Evolutionary conservation across 139 green algal genomes (phyloP), one percentile per base, ranked within the genome.

Genomic region (Chlorella sp.): DNA sequence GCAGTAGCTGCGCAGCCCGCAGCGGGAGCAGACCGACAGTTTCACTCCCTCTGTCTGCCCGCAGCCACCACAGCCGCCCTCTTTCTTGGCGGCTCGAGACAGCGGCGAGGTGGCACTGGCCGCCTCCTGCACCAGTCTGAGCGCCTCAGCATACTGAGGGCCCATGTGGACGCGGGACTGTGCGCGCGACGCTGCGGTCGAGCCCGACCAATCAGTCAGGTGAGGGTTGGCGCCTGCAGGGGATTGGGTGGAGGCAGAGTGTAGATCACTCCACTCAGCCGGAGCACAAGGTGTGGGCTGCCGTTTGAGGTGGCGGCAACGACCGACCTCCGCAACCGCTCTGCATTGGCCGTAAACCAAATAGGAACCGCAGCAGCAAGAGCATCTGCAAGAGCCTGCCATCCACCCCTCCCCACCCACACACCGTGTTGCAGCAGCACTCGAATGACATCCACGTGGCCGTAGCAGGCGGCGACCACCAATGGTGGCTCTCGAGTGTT

Each of bases 1-100:
- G 36, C 67, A 73, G 67, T 73, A 73, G 67, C 67, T 73, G 67
- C 67, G 67, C 67, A 73, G 67, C 8, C 17, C 67, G 67, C 67
- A 73, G 34, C 67, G 67, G 16, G 67, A 17, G 34, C 67, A 73
- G n/a, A 73, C 67, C 13, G 22, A 44, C 16, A 73, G 67, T 36
- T 73, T 73, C 36, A 60, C 51, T 11, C 67, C 67, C 0, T 73
- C 36, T 9, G 34, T 32, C 24, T 38, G 65, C 65, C 65, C 67
- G 36, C 67, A 73, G 34, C 67, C 36, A 36, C 67, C 67, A 36
- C 67, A 73, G 24, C 67, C 67, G 36, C 14, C 67, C n/a, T 41
- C 67, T 24, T 24, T 20, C 67, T 46, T 73, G 67, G 67, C 67
- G 2, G 67, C 67, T 16, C 67, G 67, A 19, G 67, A 73, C 67